Percentiles rank a stretch among this genome's conserved stretches.
phyloP scores from a whole-genome alignment of 495 filamentous ascomycete genomes.

The Aspergillus bertholletiae region DNA sequence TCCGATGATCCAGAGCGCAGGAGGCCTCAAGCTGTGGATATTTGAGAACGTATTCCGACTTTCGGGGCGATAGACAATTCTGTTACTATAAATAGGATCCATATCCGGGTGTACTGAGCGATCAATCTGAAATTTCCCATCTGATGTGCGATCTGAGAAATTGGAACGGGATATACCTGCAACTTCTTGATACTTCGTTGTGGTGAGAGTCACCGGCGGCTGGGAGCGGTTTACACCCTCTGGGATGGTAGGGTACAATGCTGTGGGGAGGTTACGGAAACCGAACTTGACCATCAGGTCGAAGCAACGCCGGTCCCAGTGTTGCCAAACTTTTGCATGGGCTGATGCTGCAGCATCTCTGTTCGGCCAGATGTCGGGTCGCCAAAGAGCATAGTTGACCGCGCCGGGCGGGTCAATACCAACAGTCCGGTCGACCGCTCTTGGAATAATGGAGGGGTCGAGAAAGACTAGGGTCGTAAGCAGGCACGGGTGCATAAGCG shows the following conservation, averaged over 20 bases:
- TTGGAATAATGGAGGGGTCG: conserved; percentile 6
- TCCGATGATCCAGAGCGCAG: background rate
- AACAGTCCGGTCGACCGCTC: background rate
- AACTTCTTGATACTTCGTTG: conserved; percentile 7
- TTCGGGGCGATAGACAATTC: background rate
- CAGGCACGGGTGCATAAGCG: conserved; percentile 4
- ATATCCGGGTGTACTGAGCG: background rate
- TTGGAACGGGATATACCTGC: background rate
- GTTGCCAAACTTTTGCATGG: background rate
- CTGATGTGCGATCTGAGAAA: background rate
- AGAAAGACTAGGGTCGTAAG: conserved; percentile 4
- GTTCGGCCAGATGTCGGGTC: conserved; percentile 1
- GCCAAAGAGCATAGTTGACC: background rate
- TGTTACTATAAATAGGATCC: background rate
- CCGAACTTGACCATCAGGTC: background rate
- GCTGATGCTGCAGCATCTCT: background rate
- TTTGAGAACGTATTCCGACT: background rate
- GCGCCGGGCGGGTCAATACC: background rate
- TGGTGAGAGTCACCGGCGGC: conserved; percentile 5
- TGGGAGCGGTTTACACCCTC: background rate
- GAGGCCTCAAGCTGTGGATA: background rate
- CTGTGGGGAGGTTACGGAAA: conserved; percentile 4
- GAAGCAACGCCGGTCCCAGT: conserved; percentile 2
- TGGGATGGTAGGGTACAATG: background rate
- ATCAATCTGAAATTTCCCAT: background rate